Conservation (phyloP, 2,329 filamentous ascomycete genomes). For the Trichoderma atroviride region DNA sequence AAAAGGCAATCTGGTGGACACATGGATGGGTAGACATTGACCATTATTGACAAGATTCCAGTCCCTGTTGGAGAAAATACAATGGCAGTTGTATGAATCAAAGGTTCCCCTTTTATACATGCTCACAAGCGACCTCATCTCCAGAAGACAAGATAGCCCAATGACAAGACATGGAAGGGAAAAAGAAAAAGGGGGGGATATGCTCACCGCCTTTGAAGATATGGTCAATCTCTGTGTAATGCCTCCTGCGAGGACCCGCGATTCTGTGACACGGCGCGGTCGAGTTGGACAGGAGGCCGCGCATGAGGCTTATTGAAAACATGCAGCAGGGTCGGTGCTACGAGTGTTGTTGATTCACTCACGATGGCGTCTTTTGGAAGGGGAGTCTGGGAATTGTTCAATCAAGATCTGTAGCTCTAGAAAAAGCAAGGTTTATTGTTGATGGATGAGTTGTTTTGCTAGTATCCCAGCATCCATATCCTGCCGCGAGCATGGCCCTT, state of each 20-base stretch:
- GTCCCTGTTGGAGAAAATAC: background rate
- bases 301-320: background rate
- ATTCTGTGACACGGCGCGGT: slow-evolving; percentile 7
- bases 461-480: slow-evolving; percentile 4
- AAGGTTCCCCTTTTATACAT: background rate
- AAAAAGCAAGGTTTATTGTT: background rate
- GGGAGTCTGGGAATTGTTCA: too few relatives aligned
- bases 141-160: too few relatives aligned
- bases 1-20: background rate
- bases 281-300: slow-evolving; percentile 1
- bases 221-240: slow-evolving; percentile 2
- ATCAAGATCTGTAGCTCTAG: background rate
- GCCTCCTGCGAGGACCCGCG: slow-evolving; percentile 19
- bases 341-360: background rate
- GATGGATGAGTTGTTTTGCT: background rate
- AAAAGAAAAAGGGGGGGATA: too few relatives aligned
- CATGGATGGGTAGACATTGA: background rate
- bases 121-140: background rate
- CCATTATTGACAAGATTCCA: background rate
- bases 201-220: background rate
- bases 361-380: background rate
- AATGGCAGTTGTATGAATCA: background rate
- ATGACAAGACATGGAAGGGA: too few relatives aligned
- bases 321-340: slow-evolving; percentile 1
- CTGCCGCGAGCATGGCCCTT: background rate